Evolutionary conservation across 1,139 yeast genomes (phyloP).

Genomic region (Candida sojae): DNA sequence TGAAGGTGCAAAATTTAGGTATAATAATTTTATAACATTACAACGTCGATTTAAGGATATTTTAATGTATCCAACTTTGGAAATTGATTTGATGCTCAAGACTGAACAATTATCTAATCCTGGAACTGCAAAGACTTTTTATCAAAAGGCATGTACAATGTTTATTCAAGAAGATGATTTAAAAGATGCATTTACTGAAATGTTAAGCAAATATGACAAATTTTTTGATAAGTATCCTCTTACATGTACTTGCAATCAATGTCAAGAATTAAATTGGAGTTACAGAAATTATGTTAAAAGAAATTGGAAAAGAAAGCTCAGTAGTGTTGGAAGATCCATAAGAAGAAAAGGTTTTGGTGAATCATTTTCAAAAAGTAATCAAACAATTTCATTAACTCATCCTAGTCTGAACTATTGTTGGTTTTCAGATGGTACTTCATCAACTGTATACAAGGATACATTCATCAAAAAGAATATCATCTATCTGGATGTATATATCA

Average conservation of each 20-base stretch:
- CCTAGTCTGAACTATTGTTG: conserved; percentile 1
- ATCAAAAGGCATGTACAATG: neutral
- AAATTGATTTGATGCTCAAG: neutral
- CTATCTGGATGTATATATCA: neutral
- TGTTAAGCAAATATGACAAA: neutral
- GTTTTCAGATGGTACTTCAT: neutral
- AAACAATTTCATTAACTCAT: neutral
- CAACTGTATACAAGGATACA: neutral
- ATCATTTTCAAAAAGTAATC: neutral
- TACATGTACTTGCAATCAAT: neutral
- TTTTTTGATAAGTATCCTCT: neutral
- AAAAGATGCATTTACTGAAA: neutral
- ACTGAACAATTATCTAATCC: neutral
- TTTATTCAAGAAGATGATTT: neutral
- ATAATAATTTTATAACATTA: neutral
- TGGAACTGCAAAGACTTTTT: neutral
- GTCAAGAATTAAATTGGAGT: neutral
- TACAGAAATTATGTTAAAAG: neutral
- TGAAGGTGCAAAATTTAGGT: neutral
- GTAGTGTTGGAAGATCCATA: neutral
- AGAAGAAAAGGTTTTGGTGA: neutral
- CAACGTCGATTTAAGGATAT: neutral
- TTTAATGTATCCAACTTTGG: neutral
- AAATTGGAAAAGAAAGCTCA: neutral
- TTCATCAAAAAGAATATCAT: neutral